These are phyloP conservation scores for Stellera chamaejasme DNA, from an alignment of 345 rosid genomes.

Conservation along the genomic window DNA sequence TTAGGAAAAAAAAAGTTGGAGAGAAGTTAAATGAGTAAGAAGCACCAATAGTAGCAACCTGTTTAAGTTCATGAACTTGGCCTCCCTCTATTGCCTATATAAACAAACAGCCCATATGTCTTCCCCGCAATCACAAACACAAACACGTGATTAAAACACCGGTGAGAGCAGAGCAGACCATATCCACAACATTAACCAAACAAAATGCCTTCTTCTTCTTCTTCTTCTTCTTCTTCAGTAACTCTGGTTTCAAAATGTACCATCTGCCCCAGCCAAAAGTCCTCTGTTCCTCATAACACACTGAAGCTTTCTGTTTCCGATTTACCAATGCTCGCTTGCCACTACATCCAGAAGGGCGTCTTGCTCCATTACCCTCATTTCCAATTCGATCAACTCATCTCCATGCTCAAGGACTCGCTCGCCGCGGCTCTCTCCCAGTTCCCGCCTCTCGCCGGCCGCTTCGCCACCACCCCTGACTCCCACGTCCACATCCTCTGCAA, in stretches of 20 bases:
- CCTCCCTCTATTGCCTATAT: slow-evolving; percentile 25
- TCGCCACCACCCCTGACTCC: slow-evolving; percentile 50
- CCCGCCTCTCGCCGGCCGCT: slow-evolving; percentile 83
- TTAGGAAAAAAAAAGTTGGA: no score
- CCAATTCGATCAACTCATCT: slow-evolving; percentile 32
- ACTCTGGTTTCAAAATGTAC: slow-evolving; percentile 51
- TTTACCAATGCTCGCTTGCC: slow-evolving; percentile 95
- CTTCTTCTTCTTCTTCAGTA: slow-evolving; percentile 51
- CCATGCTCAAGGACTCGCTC: slow-evolving; percentile 51
- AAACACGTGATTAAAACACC: not conserved
- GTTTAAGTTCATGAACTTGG: slow-evolving; percentile 48
- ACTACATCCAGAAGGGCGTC: slow-evolving; percentile 93
- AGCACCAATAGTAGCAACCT: slow-evolving; percentile 8
- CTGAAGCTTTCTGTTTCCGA: slow-evolving; percentile 85
- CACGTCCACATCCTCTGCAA: slow-evolving; percentile 61
- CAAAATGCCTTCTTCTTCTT: slow-evolving; percentile 42
- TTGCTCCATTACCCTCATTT: slow-evolving; percentile 46
- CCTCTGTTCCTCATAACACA: slow-evolving; percentile 19
- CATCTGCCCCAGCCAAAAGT: slow-evolving; percentile 34
- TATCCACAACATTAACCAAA: not conserved
- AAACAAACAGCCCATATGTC: slow-evolving; percentile 24
- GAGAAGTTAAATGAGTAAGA: no score
- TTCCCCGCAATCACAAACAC: not conserved
- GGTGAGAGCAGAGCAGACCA: no score
- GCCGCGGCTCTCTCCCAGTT: slow-evolving; percentile 62